Conservation (phyloP, 2,329 filamentous ascomycete genomes). For the Alternaria longipes region DNA sequence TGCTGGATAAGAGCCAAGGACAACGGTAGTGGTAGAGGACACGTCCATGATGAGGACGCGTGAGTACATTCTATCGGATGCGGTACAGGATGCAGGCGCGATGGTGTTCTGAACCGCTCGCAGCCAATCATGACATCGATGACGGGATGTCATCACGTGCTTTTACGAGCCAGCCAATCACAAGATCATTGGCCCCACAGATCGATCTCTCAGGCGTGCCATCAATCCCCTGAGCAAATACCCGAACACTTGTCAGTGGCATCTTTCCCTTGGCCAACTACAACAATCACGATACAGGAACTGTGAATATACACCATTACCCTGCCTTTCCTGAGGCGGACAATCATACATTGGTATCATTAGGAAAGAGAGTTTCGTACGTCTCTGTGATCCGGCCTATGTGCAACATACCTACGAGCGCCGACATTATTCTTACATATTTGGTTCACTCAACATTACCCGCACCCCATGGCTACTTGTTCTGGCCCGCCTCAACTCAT, state of each 20-base stretch:
- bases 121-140: neutral
- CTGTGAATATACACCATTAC: neutral
- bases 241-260: too few species aligned
- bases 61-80: neutral
- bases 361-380: neutral
- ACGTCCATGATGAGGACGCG: neutral
- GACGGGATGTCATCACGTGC: constrained; percentile 12
- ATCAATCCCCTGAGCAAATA: too few species aligned
- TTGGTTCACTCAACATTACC: neutral
- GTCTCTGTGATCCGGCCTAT: too few species aligned
- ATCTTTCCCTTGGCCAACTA: too few species aligned
- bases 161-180: constrained; percentile 24
- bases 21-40: too few species aligned
- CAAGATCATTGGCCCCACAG: neutral
- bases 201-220: neutral
- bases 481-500: too few species aligned
- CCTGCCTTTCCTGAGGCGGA: neutral
- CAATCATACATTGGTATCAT: neutral
- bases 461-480: neutral
- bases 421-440: too few species aligned
- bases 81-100: neutral
- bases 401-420: neutral
- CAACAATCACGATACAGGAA: neutral
- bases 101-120: neutral
- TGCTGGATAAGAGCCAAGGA: neutral